A percentile compares a stretch with the other conserved stretches of the same genome.
Evolutionary conservation across 164 flowering plant species (phyloP).

Genomic region (Macadamia tetraphylla): DNA sequence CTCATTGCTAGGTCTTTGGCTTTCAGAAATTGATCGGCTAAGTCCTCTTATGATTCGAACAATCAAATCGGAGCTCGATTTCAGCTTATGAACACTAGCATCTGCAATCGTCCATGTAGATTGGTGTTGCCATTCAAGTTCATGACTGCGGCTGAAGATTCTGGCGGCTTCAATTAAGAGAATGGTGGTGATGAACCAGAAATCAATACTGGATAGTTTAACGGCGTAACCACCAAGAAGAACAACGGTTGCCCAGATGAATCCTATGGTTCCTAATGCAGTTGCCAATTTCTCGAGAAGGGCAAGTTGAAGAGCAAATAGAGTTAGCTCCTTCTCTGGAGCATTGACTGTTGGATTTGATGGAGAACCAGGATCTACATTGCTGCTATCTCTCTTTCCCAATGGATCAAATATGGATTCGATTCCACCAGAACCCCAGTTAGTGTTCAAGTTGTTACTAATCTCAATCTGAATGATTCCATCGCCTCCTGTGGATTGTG

Average conservation of each 20-base stretch:
- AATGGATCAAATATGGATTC: too few relatives aligned
- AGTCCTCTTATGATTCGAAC: slow-evolving; percentile 19
- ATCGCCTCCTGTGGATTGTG: too few relatives aligned
- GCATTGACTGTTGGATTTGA: slow-evolving; percentile 18
- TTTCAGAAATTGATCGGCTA: not conserved
- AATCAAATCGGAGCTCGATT: slow-evolving; percentile 38
- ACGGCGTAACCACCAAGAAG: slow-evolving; percentile 93
- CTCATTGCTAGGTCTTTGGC: not conserved
- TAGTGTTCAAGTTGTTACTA: too few relatives aligned
- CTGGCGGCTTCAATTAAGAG: slow-evolving; percentile 75
- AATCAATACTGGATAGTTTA: slow-evolving; percentile 63
- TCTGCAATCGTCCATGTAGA: slow-evolving; percentile 80
- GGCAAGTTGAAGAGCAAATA: slow-evolving; percentile 81
- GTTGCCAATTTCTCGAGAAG: slow-evolving; percentile 82
- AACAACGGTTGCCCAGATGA: slow-evolving; percentile 98
- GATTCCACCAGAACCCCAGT: too few relatives aligned
- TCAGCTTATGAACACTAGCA: slow-evolving; percentile 61
- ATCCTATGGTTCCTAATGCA: slow-evolving; percentile 79
- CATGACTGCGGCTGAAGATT: slow-evolving; percentile 90
- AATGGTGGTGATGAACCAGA: slow-evolving; percentile 79
- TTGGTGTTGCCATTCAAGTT: slow-evolving; percentile 94
- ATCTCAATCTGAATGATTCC: too few relatives aligned
- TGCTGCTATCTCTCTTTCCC: too few relatives aligned
- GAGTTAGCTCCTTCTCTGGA: slow-evolving; percentile 83
- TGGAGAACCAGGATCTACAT: too few relatives aligned